phyloP scores from a whole-genome alignment of 2,329 filamentous ascomycete species.

The Penicillium sp. region DNA sequence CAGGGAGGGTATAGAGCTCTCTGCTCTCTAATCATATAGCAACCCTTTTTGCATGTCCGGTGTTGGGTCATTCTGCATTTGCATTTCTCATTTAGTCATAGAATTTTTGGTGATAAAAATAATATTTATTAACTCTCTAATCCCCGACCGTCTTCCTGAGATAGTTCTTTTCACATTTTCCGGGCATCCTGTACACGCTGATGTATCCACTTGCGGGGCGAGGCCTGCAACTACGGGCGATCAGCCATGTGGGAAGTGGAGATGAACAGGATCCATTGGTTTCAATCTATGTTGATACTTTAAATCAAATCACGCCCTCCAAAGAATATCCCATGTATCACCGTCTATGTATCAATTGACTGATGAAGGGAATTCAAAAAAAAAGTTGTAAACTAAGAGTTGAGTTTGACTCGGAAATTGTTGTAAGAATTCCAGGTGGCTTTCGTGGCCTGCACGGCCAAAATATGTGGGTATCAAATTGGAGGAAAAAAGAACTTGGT shows the following conservation, averaged over 20 bases:
- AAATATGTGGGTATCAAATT: slow-evolving; percentile 11
- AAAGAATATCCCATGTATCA: background rate
- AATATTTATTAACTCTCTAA: background rate
- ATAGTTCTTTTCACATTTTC: background rate
- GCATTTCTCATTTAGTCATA: background rate
- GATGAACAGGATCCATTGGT: background rate
- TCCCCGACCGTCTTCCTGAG: background rate
- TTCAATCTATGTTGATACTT: background rate
- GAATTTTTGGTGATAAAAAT: background rate
- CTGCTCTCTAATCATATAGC: slow-evolving; percentile 1
- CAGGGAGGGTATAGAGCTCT: background rate
- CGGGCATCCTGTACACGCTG: background rate
- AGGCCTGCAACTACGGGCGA: background rate
- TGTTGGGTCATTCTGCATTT: slow-evolving; percentile 3
- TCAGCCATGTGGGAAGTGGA: background rate
- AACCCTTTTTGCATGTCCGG: slow-evolving; percentile 11
- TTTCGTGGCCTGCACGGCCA: background rate
- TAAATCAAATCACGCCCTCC: background rate
- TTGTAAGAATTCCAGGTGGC: background rate
- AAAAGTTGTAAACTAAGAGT: too few species aligned
- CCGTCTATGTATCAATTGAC: background rate
- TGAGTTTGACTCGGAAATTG: too few species aligned
- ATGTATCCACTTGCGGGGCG: background rate
- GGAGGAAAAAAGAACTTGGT: background rate
- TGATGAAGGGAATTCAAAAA: too few species aligned